Evolutionary conservation across 441 rosid species (phyloP).

Genomic region (Raphanus hybrid): DNA sequence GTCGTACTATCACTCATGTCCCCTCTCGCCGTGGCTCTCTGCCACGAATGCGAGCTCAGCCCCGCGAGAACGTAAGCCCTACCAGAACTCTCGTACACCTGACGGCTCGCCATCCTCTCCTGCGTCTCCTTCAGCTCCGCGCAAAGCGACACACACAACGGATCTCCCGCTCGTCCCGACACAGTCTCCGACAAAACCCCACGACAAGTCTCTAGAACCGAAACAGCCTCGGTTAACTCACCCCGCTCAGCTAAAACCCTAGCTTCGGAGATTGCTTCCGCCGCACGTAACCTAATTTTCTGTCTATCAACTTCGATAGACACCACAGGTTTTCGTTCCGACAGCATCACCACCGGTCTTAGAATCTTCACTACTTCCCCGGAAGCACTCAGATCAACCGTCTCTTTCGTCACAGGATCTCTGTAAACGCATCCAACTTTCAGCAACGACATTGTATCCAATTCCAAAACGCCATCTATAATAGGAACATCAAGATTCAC

Average conservation of each 20-base stretch:
- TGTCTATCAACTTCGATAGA: slow-evolving; percentile 77
- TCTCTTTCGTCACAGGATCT: slow-evolving; percentile 61
- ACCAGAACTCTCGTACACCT: slow-evolving; percentile 62
- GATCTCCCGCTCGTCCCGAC: slow-evolving; percentile 56
- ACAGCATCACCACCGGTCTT: slow-evolving; percentile 44
- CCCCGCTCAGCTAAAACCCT: slow-evolving; percentile 64
- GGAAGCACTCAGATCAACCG: slow-evolving; percentile 41
- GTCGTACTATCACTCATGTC: slow-evolving; percentile 62
- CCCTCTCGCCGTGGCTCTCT: slow-evolving; percentile 76
- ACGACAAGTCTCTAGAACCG: slow-evolving; percentile 56
- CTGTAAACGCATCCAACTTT: slow-evolving; percentile 54
- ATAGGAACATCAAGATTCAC: slow-evolving; percentile 63
- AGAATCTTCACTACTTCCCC: slow-evolving; percentile 61
- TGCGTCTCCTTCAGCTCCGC: slow-evolving; percentile 76
- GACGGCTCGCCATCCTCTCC: slow-evolving; percentile 75
- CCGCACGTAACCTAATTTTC: slow-evolving; percentile 65
- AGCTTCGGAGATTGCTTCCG: slow-evolving; percentile 75
- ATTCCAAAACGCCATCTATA: slow-evolving; percentile 39
- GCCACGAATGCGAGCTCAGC: slow-evolving; percentile 82
- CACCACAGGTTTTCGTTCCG: slow-evolving; percentile 40
- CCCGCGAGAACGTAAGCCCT: slow-evolving; percentile 78
- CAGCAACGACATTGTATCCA: slow-evolving; percentile 51
- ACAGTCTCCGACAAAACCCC: slow-evolving; percentile 49
- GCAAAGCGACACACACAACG: slow-evolving; percentile 52
- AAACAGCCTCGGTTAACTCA: slow-evolving; percentile 57